Evolutionary conservation across 2,329 filamentous ascomycete species (phyloP), one percentile per base, ranked within the genome.

Genomic region (Phyllosticta citribraziliensis): DNA sequence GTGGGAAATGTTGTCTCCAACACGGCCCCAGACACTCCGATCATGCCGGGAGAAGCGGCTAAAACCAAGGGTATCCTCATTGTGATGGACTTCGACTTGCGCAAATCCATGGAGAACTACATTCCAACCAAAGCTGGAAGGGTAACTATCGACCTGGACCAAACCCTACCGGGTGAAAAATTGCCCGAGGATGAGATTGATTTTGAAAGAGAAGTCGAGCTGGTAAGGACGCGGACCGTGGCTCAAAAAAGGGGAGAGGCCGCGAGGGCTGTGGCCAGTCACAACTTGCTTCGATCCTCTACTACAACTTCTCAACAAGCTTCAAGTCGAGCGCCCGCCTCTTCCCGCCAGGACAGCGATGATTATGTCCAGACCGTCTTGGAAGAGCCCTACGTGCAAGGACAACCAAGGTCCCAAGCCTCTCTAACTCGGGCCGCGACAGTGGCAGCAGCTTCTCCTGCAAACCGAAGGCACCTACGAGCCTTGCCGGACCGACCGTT

Each of bases 381-480:
- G 14, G 74, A 76, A 64, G 70, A 68, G 27, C 74, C 74, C 2
- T 76, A 76, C 57, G 71, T 74, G 51, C 72, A 75, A 35, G 69
- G 72, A 30, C 72, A 74, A 56, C 74, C 74, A 14, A 65, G 74
- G 30, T 75, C 73, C 9, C 73, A 75, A 40, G 68, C 70, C 64
- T 74, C 73, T 5, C 63, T 76, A 11, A 69, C 72, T 14, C 67
- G 74, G 64, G 74, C 74, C 17, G 74, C 87, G 3, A 76, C 74
- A 17, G 73, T 76, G 6, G 73, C 73, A 27, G 81, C 80, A 2
- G 88, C 88, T n/a, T 88, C 88, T 20, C 88, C 89, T 33, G 84
- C 84, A 12, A 91, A 85, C 66, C 84, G 88, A 60, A 82, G 84
- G 24, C 80, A 88, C 55, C 80, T 90, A 65, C 84, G 73, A n/a